These are phyloP conservation scores for Podospora tetraspora DNA, from an alignment of 495 filamentous ascomycete genomes.

Conservation along the genomic window DNA sequence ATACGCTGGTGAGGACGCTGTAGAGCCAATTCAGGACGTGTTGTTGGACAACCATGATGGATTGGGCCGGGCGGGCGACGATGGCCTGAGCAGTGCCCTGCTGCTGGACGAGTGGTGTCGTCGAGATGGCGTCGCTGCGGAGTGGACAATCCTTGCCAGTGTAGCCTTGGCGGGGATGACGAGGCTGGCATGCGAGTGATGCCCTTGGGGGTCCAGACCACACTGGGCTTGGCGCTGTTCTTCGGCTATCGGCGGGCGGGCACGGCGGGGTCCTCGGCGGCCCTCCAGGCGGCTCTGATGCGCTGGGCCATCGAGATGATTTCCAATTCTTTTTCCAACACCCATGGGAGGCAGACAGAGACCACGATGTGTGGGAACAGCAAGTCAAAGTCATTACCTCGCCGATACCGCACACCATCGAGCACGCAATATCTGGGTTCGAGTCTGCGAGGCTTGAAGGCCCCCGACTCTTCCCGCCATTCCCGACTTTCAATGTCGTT, in stretches of 20 bases:
- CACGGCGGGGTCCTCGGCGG: neutral
- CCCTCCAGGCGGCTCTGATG: neutral
- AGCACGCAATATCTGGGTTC: neutral
- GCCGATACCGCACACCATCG: neutral
- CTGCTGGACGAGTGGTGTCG: constrained; percentile 3
- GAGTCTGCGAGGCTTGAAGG: neutral
- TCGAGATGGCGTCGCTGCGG: constrained; percentile 1
- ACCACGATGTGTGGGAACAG: too few species aligned
- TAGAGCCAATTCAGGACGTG: constrained; percentile 93
- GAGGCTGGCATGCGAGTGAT: constrained; percentile 9
- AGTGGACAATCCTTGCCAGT: constrained; percentile 3
- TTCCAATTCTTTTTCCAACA: neutral
- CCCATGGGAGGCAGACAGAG: neutral
- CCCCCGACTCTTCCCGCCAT: neutral
- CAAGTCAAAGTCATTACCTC: neutral
- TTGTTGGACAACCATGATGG: constrained; percentile 75
- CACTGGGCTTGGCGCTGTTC: neutral
- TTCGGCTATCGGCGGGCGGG: constrained; percentile 6
- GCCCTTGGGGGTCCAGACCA: constrained; percentile 1
- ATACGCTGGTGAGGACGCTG: constrained; percentile 76
- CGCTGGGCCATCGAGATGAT: neutral
- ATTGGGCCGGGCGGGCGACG: constrained; percentile 10
- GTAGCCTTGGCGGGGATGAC: constrained; percentile 15
- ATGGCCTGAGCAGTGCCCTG: constrained; percentile 11
- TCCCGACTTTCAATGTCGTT: neutral